These are phyloP conservation scores for Grosmannia clavigera DNA, from an alignment of 2,329 filamentous ascomycete genomes.

Conservation along the genomic window DNA sequence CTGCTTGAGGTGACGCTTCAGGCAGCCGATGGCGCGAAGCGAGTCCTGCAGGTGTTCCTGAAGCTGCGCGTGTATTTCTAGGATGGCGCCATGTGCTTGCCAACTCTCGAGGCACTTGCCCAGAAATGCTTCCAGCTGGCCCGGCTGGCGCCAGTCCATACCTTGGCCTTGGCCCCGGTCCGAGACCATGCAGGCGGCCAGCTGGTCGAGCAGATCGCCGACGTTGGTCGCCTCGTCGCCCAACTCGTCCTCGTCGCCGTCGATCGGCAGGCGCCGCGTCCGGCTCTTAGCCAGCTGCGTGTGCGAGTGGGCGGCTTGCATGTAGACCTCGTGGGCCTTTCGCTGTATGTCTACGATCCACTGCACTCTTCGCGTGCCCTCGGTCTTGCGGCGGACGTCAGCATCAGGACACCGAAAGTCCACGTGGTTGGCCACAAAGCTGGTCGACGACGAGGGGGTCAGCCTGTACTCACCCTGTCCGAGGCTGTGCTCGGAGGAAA, in stretches of 20 bases:
- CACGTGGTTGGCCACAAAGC: not conserved
- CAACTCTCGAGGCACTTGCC: constrained; percentile 2
- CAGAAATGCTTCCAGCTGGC: constrained; percentile 1
- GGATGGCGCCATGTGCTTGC: not conserved
- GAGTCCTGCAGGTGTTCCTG: not conserved
- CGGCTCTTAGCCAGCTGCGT: not conserved
- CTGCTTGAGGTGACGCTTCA: not conserved
- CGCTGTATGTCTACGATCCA: not conserved
- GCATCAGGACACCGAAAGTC: not conserved
- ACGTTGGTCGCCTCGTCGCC: not conserved
- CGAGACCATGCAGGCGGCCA: not conserved
- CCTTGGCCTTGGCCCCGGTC: not conserved
- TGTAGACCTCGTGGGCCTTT: constrained; percentile 1
- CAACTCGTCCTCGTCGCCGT: not conserved
- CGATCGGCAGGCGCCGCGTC: not conserved
- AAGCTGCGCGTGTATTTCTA: not conserved
- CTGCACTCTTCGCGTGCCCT: not conserved
- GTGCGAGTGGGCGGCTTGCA: not conserved
- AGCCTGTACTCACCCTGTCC: not conserved
- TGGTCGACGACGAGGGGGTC: not conserved
- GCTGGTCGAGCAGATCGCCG: not conserved
- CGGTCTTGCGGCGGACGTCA: not conserved
- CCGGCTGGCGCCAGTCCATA: not conserved
- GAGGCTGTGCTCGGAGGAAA: not conserved
- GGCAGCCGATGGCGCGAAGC: not conserved